phyloP scores from a whole-genome alignment of 1,284 basidiomycete genomes.

The Polyporus tsugae region DNA sequence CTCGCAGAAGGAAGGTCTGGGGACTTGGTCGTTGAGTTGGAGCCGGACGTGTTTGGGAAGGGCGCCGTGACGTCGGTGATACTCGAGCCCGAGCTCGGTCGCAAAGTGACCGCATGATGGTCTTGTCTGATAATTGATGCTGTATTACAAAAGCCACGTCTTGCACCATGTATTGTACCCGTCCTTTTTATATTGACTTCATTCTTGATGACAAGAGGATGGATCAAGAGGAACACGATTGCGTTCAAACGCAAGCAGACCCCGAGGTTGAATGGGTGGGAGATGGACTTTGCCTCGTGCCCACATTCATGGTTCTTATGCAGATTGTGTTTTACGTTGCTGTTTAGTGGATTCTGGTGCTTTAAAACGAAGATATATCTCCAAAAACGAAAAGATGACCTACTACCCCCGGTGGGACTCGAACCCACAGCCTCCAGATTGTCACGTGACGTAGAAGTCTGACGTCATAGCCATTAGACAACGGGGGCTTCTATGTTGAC shows the following conservation, averaged over 20 bases:
- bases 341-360: not conserved
- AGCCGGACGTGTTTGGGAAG: not conserved
- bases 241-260: too few species aligned
- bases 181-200: not conserved
- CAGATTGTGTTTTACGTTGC: too few species aligned
- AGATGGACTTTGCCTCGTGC: too few species aligned
- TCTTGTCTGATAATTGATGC: too few species aligned
- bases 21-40: not conserved
- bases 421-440: constrained; percentile 81
- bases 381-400: not conserved
- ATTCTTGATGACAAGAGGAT: too few species aligned
- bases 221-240: too few species aligned
- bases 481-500: constrained; percentile 59
- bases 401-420: constrained; percentile 72
- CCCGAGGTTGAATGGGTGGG: too few species aligned
- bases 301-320: too few species aligned
- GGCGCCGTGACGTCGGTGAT: not conserved
- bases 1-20: not conserved
- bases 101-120: too few species aligned
- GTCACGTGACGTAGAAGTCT: constrained; percentile 77
- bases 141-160: not conserved
- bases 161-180: not conserved
- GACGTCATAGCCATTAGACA: constrained; percentile 84
- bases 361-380: not conserved
- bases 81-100: not conserved